Percentiles rank a stretch among this genome's conserved stretches.
Evolutionary conservation across 1,139 yeast genomes (phyloP).

Genomic region (Hemisphaericaspora xylofermentans): DNA sequence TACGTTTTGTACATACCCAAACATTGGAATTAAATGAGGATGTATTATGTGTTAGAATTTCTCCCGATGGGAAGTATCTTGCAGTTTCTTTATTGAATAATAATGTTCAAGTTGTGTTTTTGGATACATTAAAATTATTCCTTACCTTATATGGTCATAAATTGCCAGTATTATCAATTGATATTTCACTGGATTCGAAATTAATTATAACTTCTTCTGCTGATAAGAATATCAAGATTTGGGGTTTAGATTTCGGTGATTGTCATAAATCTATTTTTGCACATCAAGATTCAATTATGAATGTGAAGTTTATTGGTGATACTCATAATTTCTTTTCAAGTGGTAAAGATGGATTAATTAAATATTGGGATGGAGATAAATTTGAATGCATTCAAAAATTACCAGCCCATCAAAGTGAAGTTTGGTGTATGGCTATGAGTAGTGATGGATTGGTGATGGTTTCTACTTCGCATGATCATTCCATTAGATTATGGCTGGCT

Average conservation of each 20-base stretch:
- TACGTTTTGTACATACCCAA: constrained; percentile 70
- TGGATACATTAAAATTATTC: constrained; percentile 82
- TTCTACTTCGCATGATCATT: constrained; percentile 92
- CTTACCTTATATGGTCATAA: constrained; percentile 93
- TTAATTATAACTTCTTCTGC: constrained; percentile 90
- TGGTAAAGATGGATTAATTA: constrained; percentile 84
- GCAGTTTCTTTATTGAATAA: constrained; percentile 88
- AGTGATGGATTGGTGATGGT: constrained; percentile 70
- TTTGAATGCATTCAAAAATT: constrained; percentile 90
- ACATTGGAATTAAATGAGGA: constrained; percentile 87
- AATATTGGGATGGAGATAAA: constrained; percentile 98
- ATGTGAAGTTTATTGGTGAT: constrained; percentile 77
- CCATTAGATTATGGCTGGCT: constrained; percentile 87
- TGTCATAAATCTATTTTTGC: constrained; percentile 96
- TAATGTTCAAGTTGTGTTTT: constrained; percentile 89
- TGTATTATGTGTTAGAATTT: constrained; percentile 74
- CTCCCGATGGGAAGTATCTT: constrained; percentile 74
- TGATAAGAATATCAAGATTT: constrained; percentile 91
- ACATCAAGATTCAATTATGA: constrained; percentile 93
- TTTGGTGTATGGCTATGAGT: constrained; percentile 85
- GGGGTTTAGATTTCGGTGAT: constrained; percentile 99
- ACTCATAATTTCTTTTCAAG: constrained; percentile 88
- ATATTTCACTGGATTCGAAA: constrained; percentile 85
- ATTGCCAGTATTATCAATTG: constrained; percentile 87
- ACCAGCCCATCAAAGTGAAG: constrained; percentile 87